Conservation (phyloP, 768 basidiomycete species). For the Agrocybe chaxingu region DNA sequence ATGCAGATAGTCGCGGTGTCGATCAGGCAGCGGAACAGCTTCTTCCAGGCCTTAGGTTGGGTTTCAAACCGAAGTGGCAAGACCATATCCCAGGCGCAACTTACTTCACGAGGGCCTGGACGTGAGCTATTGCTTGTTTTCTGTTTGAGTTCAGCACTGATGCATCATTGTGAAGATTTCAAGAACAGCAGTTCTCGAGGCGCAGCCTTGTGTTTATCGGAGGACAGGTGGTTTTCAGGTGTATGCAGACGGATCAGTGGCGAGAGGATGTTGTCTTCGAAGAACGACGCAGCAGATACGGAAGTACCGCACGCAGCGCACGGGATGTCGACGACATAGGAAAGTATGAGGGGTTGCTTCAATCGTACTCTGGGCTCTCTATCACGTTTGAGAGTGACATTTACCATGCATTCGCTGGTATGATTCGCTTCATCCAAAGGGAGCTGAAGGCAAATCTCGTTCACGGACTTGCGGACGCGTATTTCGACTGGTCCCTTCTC, state of each 20-base stretch:
- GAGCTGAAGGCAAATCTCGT: slow-evolving; percentile 2
- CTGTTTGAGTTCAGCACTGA: too few relatives aligned
- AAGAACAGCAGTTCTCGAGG: slow-evolving; percentile 5
- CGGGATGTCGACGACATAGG: slow-evolving; percentile 3
- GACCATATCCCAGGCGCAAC: background rate
- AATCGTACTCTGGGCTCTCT: slow-evolving; percentile 1
- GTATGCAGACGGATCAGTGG: background rate
- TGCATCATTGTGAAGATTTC: slow-evolving; percentile 1
- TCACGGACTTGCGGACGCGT: slow-evolving; percentile 7
- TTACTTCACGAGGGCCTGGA: slow-evolving; percentile 9
- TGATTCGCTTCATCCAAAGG: background rate
- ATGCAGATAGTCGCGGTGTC: background rate
- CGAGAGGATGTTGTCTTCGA: slow-evolving; percentile 10
- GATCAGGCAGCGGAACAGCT: slow-evolving; percentile 6
- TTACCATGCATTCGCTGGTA: slow-evolving; percentile 8
- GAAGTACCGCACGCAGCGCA: background rate
- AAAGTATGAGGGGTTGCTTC: background rate
- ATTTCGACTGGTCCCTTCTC: slow-evolving; percentile 12
- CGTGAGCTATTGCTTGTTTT: background rate
- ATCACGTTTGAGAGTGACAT: slow-evolving; percentile 4
- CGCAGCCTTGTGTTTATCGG: slow-evolving; percentile 7
- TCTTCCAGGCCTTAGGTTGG: slow-evolving; percentile 5
- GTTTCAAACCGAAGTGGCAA: background rate
- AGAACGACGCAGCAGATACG: background rate
- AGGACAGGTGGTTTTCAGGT: slow-evolving; percentile 4